phyloP scores from a whole-genome alignment of 768 basidiomycete species.

The Suillus paluster region DNA sequence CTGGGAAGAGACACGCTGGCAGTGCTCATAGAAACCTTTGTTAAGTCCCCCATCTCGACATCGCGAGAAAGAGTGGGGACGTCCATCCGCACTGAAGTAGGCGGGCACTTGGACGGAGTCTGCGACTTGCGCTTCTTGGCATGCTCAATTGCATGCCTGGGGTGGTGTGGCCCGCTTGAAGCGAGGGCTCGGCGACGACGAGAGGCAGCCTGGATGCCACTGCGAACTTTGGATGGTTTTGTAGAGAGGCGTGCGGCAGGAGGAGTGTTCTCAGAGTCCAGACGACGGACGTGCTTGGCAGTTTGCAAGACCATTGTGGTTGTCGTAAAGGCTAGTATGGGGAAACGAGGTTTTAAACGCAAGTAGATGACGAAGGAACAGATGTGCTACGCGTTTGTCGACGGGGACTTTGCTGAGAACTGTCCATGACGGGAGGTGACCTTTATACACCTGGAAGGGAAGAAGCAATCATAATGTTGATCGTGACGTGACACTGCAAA shows the following conservation, averaged over 20 bases:
- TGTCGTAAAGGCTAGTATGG: conserved; percentile 1
- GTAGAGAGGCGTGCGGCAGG: conserved; percentile 18
- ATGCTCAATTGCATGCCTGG: conserved; percentile 41
- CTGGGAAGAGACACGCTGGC: conserved; percentile 25
- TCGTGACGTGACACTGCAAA: conserved; percentile 38
- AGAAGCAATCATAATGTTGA: conserved; percentile 17
- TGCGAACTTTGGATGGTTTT: conserved; percentile 24
- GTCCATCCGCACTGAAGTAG: conserved; percentile 32
- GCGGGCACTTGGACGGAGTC: conserved; percentile 20
- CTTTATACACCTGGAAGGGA: conserved; percentile 28
- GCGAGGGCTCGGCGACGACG: conserved; percentile 46
- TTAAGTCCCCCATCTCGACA: conserved; percentile 4
- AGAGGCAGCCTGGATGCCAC: conserved; percentile 34
- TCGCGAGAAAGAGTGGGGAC: conserved; percentile 25
- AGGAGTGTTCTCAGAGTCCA: conserved; percentile 40
- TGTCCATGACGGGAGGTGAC: conserved; percentile 12
- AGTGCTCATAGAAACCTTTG: conserved; percentile 13
- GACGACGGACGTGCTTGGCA: conserved; percentile 24
- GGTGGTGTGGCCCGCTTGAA: conserved; percentile 29
- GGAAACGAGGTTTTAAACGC: not conserved
- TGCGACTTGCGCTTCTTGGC: conserved; percentile 41
- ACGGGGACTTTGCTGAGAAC: conserved; percentile 8
- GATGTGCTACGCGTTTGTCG: conserved; percentile 8
- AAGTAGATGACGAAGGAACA: not conserved
- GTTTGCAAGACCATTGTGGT: conserved; percentile 35